Conservation (phyloP, 495 filamentous ascomycete genomes). For the Staphylotrichum tortipilum region DNA sequence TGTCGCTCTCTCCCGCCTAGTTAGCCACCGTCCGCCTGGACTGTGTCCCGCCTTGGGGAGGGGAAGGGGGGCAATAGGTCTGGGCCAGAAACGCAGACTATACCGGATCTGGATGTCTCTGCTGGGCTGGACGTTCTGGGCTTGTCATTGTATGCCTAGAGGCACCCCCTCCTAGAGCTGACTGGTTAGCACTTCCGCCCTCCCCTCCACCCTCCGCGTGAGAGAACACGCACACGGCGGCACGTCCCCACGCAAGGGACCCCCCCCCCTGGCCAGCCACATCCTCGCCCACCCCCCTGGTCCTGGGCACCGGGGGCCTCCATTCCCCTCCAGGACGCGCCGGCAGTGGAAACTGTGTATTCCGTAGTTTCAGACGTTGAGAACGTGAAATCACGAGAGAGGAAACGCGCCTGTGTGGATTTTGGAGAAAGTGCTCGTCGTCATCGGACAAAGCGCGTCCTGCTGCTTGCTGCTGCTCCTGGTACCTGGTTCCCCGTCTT, state of each 20-base stretch:
- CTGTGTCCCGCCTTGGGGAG: not conserved
- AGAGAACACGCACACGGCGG: not conserved
- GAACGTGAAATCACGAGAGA: not conserved
- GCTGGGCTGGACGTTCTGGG: constrained; percentile 7
- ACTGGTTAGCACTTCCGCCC: too few relatives aligned
- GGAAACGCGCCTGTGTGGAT: too few relatives aligned
- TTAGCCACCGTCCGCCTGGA: not conserved
- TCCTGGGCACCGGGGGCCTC: not conserved
- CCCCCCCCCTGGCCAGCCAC: not conserved
- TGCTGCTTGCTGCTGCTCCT: too few relatives aligned
- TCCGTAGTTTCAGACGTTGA: not conserved
- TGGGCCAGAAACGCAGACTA: constrained; percentile 7
- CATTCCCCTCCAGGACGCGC: not conserved
- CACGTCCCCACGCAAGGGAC: not conserved
- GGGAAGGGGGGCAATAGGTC: too few relatives aligned
- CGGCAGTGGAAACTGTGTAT: not conserved
- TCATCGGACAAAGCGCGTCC: too few relatives aligned
- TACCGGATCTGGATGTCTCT: constrained; percentile 13
- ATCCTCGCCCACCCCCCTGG: constrained; percentile 1
- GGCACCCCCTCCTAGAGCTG: not conserved
- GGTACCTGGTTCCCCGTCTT: too few relatives aligned
- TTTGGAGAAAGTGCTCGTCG: too few relatives aligned
- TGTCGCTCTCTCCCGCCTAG: not conserved
- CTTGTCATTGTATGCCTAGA: not conserved
- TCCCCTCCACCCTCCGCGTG: not conserved